These are phyloP conservation scores for Rhinocladiella similis DNA, from an alignment of 2,329 filamentous ascomycete species.

Conservation along the genomic window DNA sequence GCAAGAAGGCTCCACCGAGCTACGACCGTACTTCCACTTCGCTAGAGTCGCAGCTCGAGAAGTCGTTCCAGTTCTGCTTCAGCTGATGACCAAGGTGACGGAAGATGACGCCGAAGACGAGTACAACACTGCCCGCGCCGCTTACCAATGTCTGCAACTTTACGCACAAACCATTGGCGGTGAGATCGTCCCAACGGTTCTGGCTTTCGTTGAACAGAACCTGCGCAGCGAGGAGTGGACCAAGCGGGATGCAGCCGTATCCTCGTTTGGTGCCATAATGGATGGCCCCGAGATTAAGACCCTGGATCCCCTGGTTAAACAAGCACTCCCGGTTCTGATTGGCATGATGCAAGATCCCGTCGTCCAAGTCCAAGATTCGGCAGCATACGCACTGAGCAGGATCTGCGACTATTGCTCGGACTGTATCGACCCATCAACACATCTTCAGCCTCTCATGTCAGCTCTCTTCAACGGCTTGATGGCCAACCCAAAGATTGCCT, in stretches of 20 bases:
- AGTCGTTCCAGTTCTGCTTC: constrained; percentile 87
- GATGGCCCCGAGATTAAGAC: constrained; percentile 93
- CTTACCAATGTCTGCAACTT: constrained; percentile 94
- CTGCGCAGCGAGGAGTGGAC: constrained; percentile 93
- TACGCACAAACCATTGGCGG: constrained; percentile 89
- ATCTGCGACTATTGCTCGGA: constrained; percentile 93
- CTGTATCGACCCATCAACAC: constrained; percentile 79
- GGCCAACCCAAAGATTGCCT: constrained; percentile 93
- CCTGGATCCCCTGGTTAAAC: constrained; percentile 90
- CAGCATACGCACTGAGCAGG: constrained; percentile 91
- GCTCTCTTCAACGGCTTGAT: constrained; percentile 87
- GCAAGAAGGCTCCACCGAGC: constrained; percentile 74
- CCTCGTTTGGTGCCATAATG: constrained; percentile 97
- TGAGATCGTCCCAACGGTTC: constrained; percentile 80
- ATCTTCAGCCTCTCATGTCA: constrained; percentile 81
- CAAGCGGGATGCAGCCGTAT: constrained; percentile 89
- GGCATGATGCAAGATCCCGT: constrained; percentile 87
- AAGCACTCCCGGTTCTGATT: constrained; percentile 88
- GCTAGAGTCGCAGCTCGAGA: constrained; percentile 88
- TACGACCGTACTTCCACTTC: constrained; percentile 94
- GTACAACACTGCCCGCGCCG: constrained; percentile 92
- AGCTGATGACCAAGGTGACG: constrained; percentile 92
- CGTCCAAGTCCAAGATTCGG: constrained; percentile 91
- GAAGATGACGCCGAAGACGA: constrained; percentile 96
- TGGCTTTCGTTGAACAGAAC: constrained; percentile 88